Percentiles rank a stretch among this genome's conserved stretches.
Conservation (phyloP, 2,329 filamentous ascomycete species). For the Thermothelomyces thermophilus region DNA sequence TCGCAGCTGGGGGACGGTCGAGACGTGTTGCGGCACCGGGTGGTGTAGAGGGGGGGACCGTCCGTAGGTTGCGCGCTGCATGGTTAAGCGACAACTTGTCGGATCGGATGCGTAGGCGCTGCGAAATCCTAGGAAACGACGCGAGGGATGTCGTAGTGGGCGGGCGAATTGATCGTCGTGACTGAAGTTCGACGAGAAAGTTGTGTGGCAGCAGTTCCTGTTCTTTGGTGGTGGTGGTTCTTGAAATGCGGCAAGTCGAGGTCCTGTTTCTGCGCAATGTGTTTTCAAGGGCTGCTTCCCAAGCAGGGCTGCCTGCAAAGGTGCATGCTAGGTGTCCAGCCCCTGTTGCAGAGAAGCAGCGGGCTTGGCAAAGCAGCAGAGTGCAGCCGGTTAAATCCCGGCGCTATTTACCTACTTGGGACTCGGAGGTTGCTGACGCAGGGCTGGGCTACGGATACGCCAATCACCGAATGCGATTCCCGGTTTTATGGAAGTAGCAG, state of each 20-base stretch:
- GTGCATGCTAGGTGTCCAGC: too few relatives aligned
- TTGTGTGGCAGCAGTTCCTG: conserved; percentile 10
- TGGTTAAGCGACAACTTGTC: conserved; percentile 37
- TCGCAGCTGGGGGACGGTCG: conserved; percentile 91
- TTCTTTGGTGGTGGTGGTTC: neutral
- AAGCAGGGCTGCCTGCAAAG: conserved; percentile 19
- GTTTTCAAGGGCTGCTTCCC: conserved; percentile 24
- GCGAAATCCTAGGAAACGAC: neutral
- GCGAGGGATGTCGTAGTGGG: neutral
- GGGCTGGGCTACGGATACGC: neutral
- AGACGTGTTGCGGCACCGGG: conserved; percentile 96
- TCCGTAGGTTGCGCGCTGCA: conserved; percentile 82
- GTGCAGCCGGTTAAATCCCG: conserved; percentile 17
- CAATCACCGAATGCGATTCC: conserved; percentile 11
- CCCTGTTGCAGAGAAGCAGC: too few relatives aligned
- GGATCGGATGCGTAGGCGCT: neutral
- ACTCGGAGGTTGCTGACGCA: neutral
- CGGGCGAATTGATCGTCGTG: neutral
- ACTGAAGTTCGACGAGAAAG: neutral
- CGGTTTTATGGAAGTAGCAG: conserved; percentile 8
- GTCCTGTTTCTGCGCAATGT: conserved; percentile 24
- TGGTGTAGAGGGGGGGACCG: conserved; percentile 94
- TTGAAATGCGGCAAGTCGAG: neutral
- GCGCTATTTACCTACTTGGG: too few relatives aligned
- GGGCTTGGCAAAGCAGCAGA: conserved; percentile 3